Conservation (phyloP, 805 yeast genomes). For the Ogataea salicorniae region DNA sequence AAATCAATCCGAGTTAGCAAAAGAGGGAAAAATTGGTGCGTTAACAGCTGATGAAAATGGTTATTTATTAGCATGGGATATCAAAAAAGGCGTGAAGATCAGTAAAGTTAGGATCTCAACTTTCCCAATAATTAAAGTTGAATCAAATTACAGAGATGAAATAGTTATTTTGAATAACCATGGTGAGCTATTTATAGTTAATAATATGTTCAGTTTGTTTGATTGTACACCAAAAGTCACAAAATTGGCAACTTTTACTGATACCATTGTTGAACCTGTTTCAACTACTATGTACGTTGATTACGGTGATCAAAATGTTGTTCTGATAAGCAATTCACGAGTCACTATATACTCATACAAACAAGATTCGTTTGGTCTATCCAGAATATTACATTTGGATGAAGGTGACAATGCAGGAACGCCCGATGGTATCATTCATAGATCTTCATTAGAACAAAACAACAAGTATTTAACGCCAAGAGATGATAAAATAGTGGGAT, state of each 20-base stretch:
- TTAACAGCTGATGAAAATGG: slow-evolving; percentile 30
- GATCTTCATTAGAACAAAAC: slow-evolving; percentile 22
- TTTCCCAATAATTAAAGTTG: slow-evolving; percentile 18
- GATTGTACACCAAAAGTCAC: slow-evolving; percentile 5
- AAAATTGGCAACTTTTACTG: slow-evolving; percentile 1
- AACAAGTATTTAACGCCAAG: slow-evolving; percentile 8
- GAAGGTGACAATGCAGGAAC: slow-evolving; percentile 3
- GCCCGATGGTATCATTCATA: slow-evolving; percentile 12
- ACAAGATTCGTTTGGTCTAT: slow-evolving; percentile 1
- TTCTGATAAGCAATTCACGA: slow-evolving; percentile 15
- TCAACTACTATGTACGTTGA: slow-evolving; percentile 24
- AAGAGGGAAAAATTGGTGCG: slow-evolving; percentile 25
- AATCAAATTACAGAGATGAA: slow-evolving; percentile 26
- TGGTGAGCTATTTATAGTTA: slow-evolving; percentile 23
- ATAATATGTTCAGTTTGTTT: slow-evolving; percentile 13
- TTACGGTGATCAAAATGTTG: slow-evolving; percentile 27
- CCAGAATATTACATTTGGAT: slow-evolving; percentile 6
- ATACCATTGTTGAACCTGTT: not conserved
- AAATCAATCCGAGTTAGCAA: slow-evolving; percentile 17
- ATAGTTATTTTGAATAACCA: slow-evolving; percentile 18
- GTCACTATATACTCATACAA: slow-evolving; percentile 21
- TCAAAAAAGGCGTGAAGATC: slow-evolving; percentile 15
- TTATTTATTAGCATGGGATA: slow-evolving; percentile 29
- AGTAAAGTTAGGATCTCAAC: slow-evolving; percentile 9
- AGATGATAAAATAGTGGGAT: slow-evolving; percentile 23